Percentiles rank a stretch among this genome's conserved stretches.
These are phyloP conservation scores for Plasmodium berghei DNA, from an alignment of 169 alveolate genomes.

Conservation along the genomic window DNA sequence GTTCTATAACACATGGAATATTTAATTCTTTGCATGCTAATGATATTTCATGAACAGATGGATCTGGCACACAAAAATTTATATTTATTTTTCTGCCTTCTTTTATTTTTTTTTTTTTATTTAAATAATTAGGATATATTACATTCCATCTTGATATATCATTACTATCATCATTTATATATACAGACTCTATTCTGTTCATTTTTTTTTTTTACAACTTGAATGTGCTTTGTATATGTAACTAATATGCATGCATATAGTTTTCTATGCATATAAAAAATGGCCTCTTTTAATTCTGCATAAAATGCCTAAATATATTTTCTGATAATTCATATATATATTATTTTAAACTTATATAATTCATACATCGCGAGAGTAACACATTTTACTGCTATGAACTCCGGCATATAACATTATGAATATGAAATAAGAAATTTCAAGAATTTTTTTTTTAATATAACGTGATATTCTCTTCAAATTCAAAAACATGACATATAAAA, in stretches of 20 bases:
- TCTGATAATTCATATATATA: no score
- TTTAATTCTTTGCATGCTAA: constrained; percentile 82
- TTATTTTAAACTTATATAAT: no score
- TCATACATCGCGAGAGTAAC: no score
- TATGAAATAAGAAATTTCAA: no score
- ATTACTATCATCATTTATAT: constrained; percentile 12
- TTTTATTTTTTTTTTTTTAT: constrained; percentile 80
- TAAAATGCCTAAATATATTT: no score
- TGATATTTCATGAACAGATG: constrained; percentile 83
- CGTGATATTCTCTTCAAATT: no score
- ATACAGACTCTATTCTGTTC: constrained; percentile 6
- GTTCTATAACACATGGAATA: constrained; percentile 79
- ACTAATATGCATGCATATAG: background rate
- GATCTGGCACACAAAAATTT: constrained; percentile 80
- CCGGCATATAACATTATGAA: no score
- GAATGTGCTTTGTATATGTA: background rate
- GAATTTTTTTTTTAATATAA: no score
- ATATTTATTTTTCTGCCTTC: constrained; percentile 83
- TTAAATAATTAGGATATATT: constrained; percentile 83
- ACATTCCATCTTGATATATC: constrained; percentile 78
- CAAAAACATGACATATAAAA: no score
- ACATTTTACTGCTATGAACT: no score
- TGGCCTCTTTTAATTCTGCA: no score
- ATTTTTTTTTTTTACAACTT: constrained; percentile 2
- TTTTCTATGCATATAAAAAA: background rate